Evolutionary conservation across 139 green algal genomes (phyloP).

Genomic region (Chlorella sp.): DNA sequence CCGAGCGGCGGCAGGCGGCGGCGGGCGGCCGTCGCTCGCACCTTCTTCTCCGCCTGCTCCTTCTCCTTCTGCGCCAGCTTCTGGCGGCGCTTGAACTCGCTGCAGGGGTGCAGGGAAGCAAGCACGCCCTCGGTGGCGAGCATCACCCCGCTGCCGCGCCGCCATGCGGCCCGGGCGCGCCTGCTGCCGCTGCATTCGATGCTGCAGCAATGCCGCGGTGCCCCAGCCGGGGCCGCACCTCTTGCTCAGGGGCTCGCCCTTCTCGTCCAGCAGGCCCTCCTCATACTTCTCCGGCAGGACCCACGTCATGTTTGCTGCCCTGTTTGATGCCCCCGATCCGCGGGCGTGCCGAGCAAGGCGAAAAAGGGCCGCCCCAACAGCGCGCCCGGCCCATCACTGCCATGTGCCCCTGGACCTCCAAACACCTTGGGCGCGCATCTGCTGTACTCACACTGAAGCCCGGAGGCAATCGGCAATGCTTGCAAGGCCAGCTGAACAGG

Average conservation of each 20-base stretch:
- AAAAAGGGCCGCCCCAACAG: no score
- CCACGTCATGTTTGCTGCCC: conserved; percentile 10
- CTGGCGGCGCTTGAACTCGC: conserved; percentile 92
- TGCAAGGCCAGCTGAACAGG: no score
- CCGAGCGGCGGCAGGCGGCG: background rate
- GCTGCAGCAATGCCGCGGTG: background rate
- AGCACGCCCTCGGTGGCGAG: background rate
- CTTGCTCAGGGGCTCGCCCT: conserved; percentile 88
- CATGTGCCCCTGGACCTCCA: no score
- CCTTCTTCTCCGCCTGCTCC: conserved; percentile 88
- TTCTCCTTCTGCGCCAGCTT: conserved; percentile 82
- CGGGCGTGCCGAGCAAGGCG: no score
- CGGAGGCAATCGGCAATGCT: no score
- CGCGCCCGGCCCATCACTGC: no score
- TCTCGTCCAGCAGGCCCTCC: conserved; percentile 89
- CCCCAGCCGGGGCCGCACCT: conserved; percentile 57
- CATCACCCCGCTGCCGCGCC: background rate
- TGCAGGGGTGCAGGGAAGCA: conserved; percentile 35
- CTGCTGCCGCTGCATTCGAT: no score
- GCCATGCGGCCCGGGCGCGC: background rate
- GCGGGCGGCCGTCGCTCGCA: conserved; percentile 26
- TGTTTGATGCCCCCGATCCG: no score
- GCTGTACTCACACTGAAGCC: no score
- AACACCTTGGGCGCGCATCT: no score
- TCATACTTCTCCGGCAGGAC: conserved; percentile 56